Evolutionary conservation across 768 basidiomycete genomes (phyloP).

Genomic region (Lactarius vividus): DNA sequence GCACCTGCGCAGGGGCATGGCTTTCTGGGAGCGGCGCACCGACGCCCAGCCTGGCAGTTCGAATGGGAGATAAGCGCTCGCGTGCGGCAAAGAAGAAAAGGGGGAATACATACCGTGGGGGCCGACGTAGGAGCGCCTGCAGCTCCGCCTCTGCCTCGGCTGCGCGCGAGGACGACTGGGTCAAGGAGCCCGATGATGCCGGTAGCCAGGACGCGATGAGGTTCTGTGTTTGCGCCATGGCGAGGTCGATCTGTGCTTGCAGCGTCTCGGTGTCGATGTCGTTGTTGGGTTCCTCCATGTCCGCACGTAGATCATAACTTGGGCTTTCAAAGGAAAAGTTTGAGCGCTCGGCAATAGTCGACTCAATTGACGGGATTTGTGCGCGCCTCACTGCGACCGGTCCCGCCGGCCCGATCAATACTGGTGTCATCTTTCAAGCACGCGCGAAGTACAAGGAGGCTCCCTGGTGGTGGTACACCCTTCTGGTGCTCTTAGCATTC

Average conservation of each 20-base stretch:
- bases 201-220: conserved; percentile 75
- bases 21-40: conserved; percentile 60
- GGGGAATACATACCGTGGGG: conserved; percentile 58
- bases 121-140: conserved; percentile 63
- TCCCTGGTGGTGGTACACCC: conserved; percentile 59
- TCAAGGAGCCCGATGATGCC: conserved; percentile 29
- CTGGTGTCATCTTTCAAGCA: conserved; percentile 49
- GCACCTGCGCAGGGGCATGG: conserved; percentile 35
- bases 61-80: neutral
- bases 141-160: conserved; percentile 46
- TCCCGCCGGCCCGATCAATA: no score
- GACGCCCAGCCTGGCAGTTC: conserved; percentile 59
- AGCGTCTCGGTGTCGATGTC: conserved; percentile 63
- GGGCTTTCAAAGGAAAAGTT: neutral
- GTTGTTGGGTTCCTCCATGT: conserved; percentile 47
- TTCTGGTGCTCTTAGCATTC: conserved; percentile 50
- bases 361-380: neutral
- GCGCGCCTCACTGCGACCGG: no score
- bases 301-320: conserved; percentile 14
- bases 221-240: conserved; percentile 72
- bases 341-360: neutral
- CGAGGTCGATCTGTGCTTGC: conserved; percentile 80
- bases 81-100: conserved; percentile 1
- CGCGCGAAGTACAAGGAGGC: conserved; percentile 56
- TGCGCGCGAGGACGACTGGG: conserved; percentile 24